Base-by-base conservation (phyloP, 805 yeast species). In the Yamadazyma olivae region DNA sequence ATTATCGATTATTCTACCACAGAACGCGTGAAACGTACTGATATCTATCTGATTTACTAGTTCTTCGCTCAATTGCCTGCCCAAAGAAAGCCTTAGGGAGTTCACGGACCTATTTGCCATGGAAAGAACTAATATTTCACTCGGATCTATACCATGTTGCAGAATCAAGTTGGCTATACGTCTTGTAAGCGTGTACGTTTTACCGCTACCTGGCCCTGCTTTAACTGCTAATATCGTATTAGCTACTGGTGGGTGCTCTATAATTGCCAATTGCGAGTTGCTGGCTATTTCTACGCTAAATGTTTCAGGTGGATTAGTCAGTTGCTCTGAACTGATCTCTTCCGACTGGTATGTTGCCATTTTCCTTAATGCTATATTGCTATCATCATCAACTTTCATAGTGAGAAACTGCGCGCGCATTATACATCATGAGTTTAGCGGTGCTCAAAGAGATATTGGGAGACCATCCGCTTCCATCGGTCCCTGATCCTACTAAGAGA, bases 201-300 rank as follows among this genome's bases (percentile, higher is more conserved):
- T 83, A 2, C 91, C 90, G 6, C 84, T 73, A 3, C 90, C 89
- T 0, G 90, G 88, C 0, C 88, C 88, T 0, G 89, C 84, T 6
- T 68, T 60, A 1, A 83, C 64, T 24, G 74, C 65, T 5, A 83
- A 53, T 0, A 80, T 57, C 6, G 66, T 56, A 13, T 61, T 53
- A 6, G 64, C 60, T 4, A 40, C 50, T 5, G 62, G 53, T 1
- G 78, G 74, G 38, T 56, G 55, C 1, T 56, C 49, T 7, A 80
- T 72, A 5, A 77, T 74, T 12, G 53, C 50, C 30, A 48, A 40
- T 50, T 81, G 88, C 0, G 73, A 53, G 3, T 54, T 16, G 4
- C 36, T 36, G 6, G 39, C 34, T 7, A 20, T 20, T 10, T 20
- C 23, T n/a, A n/a, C n/a, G n/a, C n/a, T n/a, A n/a, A n/a, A n/a